phyloP scores from a whole-genome alignment of 768 basidiomycete genomes.

The Psilocybe subaeruginosa region DNA sequence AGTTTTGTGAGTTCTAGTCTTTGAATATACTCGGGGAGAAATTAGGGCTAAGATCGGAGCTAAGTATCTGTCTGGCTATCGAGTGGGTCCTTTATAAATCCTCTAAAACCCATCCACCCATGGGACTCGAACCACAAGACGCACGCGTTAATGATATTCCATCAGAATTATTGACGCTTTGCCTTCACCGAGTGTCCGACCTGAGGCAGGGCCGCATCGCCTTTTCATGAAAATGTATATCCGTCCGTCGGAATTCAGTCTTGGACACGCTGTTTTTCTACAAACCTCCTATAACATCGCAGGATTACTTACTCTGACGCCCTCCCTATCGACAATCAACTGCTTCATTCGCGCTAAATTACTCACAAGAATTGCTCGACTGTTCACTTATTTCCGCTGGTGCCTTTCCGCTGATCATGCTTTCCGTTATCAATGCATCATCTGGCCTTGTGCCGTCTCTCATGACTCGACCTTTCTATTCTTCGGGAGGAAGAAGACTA shows the following conservation, averaged over 20 bases:
- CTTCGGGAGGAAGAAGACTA: constrained; percentile 8
- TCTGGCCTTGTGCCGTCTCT: constrained; percentile 4
- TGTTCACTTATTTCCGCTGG: background rate
- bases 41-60: background rate
- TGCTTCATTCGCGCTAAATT: constrained; percentile 4
- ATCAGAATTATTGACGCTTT: constrained; percentile 12
- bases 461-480: constrained; percentile 2
- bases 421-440: constrained; percentile 11
- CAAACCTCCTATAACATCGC: constrained; percentile 22
- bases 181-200: constrained; percentile 7
- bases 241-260: constrained; percentile 15
- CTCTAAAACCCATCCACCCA: background rate
- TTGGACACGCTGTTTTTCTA: constrained; percentile 12
- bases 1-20: constrained; percentile 2
- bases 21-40: background rate
- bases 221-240: constrained; percentile 7
- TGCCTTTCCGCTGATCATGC: constrained; percentile 4
- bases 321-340: constrained; percentile 3
- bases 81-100: background rate
- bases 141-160: background rate
- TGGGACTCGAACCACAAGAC: background rate
- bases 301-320: constrained; percentile 10
- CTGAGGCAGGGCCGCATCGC: constrained; percentile 19
- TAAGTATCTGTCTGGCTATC: background rate
- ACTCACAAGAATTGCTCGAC: background rate